phyloP scores from a whole-genome alignment of 306 rosid genomes.

The Ochetophila trinervis region DNA sequence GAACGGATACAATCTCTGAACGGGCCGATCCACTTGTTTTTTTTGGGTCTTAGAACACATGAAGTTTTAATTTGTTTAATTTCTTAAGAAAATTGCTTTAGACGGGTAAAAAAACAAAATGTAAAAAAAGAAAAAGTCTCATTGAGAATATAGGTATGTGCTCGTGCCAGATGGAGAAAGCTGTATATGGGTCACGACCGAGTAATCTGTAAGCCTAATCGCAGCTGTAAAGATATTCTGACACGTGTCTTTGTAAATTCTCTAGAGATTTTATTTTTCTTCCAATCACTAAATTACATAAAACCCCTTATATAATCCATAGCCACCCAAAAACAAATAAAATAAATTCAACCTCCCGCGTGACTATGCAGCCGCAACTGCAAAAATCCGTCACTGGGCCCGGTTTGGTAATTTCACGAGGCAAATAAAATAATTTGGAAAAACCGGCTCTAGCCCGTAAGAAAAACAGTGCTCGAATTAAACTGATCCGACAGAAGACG shows the following conservation, averaged over 20 bases:
- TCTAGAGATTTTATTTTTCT: not conserved
- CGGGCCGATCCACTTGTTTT: no score
- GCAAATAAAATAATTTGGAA: no score
- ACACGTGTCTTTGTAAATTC: not conserved
- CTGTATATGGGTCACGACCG: no score
- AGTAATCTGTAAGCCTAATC: not conserved
- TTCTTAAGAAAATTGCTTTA: not conserved
- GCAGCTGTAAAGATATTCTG: not conserved
- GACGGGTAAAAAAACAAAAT: not conserved
- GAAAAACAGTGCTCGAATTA: no score
- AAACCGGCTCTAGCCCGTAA: no score
- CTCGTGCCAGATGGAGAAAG: not conserved
- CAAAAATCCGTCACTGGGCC: no score
- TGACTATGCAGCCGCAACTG: no score
- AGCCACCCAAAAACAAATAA: no score
- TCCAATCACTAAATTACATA: not conserved
- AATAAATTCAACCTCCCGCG: no score
- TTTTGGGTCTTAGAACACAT: no score
- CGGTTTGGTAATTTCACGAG: no score
- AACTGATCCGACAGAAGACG: not conserved
- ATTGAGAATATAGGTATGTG: not conserved
- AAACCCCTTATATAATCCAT: not conserved
- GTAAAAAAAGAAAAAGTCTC: constrained; percentile 3
- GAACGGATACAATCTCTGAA: no score
- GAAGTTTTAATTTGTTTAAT: not conserved